A percentile compares a stretch with the other conserved stretches of the same genome.
Evolutionary conservation across 495 filamentous ascomycete genomes (phyloP).

Genomic region (Penicillium chermesinum): DNA sequence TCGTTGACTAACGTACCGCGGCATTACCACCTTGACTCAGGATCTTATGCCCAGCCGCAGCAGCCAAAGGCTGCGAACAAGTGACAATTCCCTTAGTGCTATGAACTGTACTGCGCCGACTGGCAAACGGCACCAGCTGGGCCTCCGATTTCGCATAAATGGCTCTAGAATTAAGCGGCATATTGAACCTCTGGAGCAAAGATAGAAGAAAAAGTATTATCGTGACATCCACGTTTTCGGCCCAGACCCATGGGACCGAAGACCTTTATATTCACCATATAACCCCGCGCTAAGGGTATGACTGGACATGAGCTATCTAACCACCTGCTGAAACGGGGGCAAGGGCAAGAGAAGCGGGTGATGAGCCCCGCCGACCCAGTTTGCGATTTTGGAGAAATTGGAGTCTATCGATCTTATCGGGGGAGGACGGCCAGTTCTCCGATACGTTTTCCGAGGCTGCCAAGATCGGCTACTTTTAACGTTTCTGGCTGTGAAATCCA

Average conservation of each 20-base stretch:
- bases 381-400: constrained; percentile 2
- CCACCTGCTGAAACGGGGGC: constrained; percentile 2
- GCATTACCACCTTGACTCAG: constrained; percentile 87
- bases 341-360: background rate
- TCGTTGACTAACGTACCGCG: constrained; percentile 54
- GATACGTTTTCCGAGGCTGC: background rate
- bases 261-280: background rate
- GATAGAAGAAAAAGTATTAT: no score
- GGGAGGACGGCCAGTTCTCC: background rate
- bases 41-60: constrained; percentile 78
- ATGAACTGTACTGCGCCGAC: constrained; percentile 85
- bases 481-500: no score
- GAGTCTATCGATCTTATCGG: constrained; percentile 5
- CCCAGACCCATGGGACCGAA: background rate
- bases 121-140: constrained; percentile 63
- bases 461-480: background rate
- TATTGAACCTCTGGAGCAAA: constrained; percentile 13
- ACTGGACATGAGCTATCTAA: background rate
- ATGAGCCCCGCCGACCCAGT: background rate
- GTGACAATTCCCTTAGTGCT: constrained; percentile 90
- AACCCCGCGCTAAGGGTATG: background rate
- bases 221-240: no score
- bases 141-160: constrained; percentile 60
- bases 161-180: constrained; percentile 55
- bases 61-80: constrained; percentile 86